phyloP scores from a whole-genome alignment of 192 early-diverging fungal genomes.

The Coemansia sp. region DNA sequence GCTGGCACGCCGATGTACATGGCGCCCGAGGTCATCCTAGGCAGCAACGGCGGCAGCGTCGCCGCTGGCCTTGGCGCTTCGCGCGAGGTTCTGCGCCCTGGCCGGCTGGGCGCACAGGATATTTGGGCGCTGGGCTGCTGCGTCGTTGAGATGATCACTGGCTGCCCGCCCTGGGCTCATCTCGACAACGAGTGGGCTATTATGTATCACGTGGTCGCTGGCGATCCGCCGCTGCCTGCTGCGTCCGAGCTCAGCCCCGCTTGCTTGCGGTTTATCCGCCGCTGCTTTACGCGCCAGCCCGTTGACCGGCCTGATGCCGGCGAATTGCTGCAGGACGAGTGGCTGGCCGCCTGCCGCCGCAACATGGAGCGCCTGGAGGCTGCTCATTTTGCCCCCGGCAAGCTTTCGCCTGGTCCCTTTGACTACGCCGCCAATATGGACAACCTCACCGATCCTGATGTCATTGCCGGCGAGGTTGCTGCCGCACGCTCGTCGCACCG shows the following conservation, averaged over 20 bases:
- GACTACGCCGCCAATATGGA: slow-evolving; percentile 19
- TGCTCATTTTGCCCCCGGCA: slow-evolving; percentile 10
- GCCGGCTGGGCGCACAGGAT: slow-evolving; percentile 67
- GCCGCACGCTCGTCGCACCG: slow-evolving; percentile 7
- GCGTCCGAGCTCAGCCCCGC: slow-evolving; percentile 61
- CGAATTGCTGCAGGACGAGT: slow-evolving; percentile 72
- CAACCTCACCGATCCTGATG: slow-evolving; percentile 2
- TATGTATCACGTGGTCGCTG: slow-evolving; percentile 85
- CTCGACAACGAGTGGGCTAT: slow-evolving; percentile 94
- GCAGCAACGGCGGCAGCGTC: slow-evolving; percentile 63
- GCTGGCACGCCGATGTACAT: slow-evolving; percentile 64
- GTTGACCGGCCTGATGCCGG: slow-evolving; percentile 68
- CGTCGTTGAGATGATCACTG: slow-evolving; percentile 88
- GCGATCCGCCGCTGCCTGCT: slow-evolving; percentile 76
- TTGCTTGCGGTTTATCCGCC: slow-evolving; percentile 73
- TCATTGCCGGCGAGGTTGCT: not conserved
- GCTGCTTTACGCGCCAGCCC: slow-evolving; percentile 76
- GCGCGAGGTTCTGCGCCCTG: slow-evolving; percentile 22
- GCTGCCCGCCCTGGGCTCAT: slow-evolving; percentile 82
- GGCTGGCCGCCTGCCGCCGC: slow-evolving; percentile 57
- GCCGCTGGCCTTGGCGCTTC: slow-evolving; percentile 3
- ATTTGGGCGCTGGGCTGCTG: slow-evolving; percentile 93
- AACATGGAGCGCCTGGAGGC: slow-evolving; percentile 26
- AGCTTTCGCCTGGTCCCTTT: slow-evolving; percentile 9
- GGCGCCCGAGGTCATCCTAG: slow-evolving; percentile 80